Percentiles rank a stretch among this genome's conserved stretches.
Conservation (phyloP, 805 yeast genomes). For the Brettanomyces sp. region DNA sequence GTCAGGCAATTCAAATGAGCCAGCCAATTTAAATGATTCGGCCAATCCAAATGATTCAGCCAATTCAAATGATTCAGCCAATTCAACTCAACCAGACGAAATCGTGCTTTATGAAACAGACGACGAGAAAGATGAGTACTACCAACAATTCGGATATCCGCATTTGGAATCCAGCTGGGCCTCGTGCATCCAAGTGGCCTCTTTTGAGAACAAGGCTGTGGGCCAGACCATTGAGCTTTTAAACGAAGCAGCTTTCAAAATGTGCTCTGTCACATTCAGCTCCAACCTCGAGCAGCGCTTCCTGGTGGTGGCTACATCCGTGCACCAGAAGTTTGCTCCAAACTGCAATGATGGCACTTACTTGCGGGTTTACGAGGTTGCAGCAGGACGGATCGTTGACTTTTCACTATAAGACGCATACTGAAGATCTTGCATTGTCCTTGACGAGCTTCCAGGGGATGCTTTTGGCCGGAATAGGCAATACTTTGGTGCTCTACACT, state of each 20-base stretch:
- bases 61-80: no score
- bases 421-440: conserved; percentile 39
- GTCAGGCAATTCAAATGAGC: no score
- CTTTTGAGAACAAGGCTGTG: conserved; percentile 25
- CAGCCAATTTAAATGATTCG: no score
- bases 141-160: conserved; percentile 38
- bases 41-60: no score
- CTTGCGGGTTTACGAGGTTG: conserved; percentile 30
- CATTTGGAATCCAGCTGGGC: conserved; percentile 29
- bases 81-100: conserved; percentile 7
- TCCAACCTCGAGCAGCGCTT: conserved; percentile 24
- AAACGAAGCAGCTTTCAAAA: conserved; percentile 33
- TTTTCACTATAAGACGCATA: conserved; percentile 51
- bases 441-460: conserved; percentile 49
- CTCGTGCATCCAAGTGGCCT: conserved; percentile 45
- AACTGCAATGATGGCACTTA: conserved; percentile 15
- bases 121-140: conserved; percentile 10
- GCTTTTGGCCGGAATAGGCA: conserved; percentile 49
- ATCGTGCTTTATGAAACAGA: conserved; percentile 15
- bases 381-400: conserved; percentile 28
- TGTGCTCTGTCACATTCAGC: conserved; percentile 24
- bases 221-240: conserved; percentile 36
- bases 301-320: conserved; percentile 38
- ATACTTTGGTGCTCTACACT: conserved; percentile 51
- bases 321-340: conserved; percentile 24